Conservation (phyloP, 169 alveolate species). For the Amoebophrya sp. region DNA sequence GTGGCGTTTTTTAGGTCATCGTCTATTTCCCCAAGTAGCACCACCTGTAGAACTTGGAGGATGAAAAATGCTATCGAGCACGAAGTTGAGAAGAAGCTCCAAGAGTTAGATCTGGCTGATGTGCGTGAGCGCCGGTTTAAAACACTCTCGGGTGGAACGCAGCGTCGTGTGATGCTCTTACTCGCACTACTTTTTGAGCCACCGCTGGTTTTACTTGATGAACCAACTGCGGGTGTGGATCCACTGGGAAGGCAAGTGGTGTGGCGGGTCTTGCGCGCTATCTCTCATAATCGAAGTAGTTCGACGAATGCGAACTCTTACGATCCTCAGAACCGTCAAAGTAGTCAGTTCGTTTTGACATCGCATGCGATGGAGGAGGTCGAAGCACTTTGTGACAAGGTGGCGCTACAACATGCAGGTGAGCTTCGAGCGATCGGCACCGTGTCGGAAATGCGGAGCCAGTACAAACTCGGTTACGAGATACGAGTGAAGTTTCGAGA, state of each 20-base stretch:
- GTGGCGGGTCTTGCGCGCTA: not conserved
- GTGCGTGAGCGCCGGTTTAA: not conserved
- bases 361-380: not conserved
- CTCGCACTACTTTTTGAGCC: not conserved
- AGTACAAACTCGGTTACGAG: not conserved
- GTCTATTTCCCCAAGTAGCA: not conserved
- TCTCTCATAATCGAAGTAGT: too few relatives aligned
- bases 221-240: not conserved
- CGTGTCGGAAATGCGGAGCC: conserved; percentile 43
- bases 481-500: not conserved
- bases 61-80: too few relatives aligned
- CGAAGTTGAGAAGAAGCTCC: not conserved
- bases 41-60: too few relatives aligned
- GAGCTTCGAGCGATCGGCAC: conserved; percentile 63
- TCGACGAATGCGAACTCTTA: too few relatives aligned
- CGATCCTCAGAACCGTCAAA: not conserved
- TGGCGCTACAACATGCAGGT: conserved; percentile 74
- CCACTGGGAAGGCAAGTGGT: not conserved
- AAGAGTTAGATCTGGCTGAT: not conserved
- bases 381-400: conserved; percentile 63
- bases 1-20: too few relatives aligned
- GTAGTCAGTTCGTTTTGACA: not conserved
- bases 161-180: not conserved
- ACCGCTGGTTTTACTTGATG: not conserved
- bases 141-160: not conserved